Evolutionary conservation across 371 early-diverging fungal genomes (phyloP).

Genomic region (Amoeboaphelidium occidentale): DNA sequence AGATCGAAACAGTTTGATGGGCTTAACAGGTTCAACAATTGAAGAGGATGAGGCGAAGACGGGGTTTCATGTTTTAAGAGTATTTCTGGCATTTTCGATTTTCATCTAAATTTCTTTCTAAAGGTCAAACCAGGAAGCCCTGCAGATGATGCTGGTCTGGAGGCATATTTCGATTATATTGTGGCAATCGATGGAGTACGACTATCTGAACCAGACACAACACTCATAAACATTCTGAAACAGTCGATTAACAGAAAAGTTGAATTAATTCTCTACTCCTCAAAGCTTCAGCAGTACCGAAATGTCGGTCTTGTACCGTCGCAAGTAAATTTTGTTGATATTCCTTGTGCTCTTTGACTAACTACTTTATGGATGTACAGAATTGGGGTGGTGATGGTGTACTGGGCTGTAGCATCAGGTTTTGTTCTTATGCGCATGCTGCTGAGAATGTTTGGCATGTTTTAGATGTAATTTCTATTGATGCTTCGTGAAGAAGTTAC

Average conservation of each 20-base stretch:
- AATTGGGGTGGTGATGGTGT: slow-evolving; percentile 15
- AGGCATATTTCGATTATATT: slow-evolving; percentile 51
- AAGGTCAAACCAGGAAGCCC: slow-evolving; percentile 41
- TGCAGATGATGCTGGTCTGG: slow-evolving; percentile 35
- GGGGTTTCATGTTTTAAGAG: background rate
- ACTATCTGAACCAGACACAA: slow-evolving; percentile 24
- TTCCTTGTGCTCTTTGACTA: too few relatives aligned
- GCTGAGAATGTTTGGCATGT: slow-evolving; percentile 49
- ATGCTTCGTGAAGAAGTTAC: too few relatives aligned
- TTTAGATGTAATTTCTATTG: slow-evolving; percentile 13
- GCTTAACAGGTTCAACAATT: background rate
- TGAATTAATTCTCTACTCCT: slow-evolving; percentile 32
- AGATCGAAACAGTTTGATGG: too few relatives aligned
- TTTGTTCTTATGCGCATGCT: slow-evolving; percentile 35
- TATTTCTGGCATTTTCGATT: too few relatives aligned
- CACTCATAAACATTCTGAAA: slow-evolving; percentile 19
- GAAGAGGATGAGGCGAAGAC: background rate
- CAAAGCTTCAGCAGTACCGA: slow-evolving; percentile 32
- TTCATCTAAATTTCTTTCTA: too few relatives aligned
- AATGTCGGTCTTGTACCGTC: slow-evolving; percentile 28
- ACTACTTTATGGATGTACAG: slow-evolving; percentile 26
- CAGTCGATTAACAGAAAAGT: slow-evolving; percentile 25
- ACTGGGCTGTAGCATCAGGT: slow-evolving; percentile 41
- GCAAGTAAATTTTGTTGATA: too few relatives aligned
- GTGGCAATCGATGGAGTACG: slow-evolving; percentile 30